Percentiles rank a stretch among this genome's conserved stretches.
Evolutionary conservation across 2,329 filamentous ascomycete genomes (phyloP).

Genomic region (Aspergillus jensenii): DNA sequence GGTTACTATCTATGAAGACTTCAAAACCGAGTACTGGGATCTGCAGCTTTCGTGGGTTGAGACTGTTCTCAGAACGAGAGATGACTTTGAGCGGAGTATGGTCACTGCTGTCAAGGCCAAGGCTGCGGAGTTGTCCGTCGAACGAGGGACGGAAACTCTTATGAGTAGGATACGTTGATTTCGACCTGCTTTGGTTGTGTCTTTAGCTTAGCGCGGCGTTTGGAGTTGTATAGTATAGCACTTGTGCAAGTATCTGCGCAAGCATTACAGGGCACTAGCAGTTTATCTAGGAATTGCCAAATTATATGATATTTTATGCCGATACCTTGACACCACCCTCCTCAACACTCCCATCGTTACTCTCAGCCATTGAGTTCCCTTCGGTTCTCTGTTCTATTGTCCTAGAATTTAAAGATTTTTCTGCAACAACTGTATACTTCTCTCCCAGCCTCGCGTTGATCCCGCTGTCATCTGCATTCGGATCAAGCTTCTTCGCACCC

Average conservation of each 20-base stretch:
- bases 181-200: background rate
- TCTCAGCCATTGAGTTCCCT: background rate
- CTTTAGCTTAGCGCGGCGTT: constrained; percentile 19
- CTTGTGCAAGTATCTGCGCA: background rate
- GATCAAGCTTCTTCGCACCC: constrained; percentile 70
- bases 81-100: constrained; percentile 93
- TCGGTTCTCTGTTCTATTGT: background rate
- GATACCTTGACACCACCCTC: background rate
- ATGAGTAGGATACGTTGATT: constrained; percentile 79
- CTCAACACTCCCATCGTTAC: background rate
- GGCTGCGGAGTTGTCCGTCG: constrained; percentile 81
- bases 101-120: constrained; percentile 81
- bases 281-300: background rate
- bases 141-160: constrained; percentile 82
- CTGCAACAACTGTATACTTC: constrained; percentile 52
- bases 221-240: constrained; percentile 12
- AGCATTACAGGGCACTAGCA: background rate
- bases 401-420: constrained; percentile 29
- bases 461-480: constrained; percentile 34
- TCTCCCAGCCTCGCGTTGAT: constrained; percentile 51
- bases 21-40: constrained; percentile 91
- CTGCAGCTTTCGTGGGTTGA: constrained; percentile 95
- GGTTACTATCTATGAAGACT: constrained; percentile 74
- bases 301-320: background rate
- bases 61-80: constrained; percentile 77